Evolutionary conservation across 345 rosid genomes (phyloP).

Genomic region (Limnanthes douglasii): DNA sequence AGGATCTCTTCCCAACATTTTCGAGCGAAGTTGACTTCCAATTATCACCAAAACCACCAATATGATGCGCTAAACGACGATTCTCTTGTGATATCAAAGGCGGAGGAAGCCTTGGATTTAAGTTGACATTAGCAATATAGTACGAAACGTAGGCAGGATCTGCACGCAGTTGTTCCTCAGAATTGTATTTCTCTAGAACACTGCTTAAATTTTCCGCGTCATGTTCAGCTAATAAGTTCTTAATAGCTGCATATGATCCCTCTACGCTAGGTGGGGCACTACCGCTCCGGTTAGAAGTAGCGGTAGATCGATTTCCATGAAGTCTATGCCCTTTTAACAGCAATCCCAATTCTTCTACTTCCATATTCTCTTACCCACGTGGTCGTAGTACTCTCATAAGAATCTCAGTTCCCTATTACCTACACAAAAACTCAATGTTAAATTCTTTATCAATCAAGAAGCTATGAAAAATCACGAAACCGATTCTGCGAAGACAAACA

Average conservation of each 20-base stretch:
- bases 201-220: slow-evolving; percentile 40
- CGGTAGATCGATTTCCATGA: slow-evolving; percentile 28
- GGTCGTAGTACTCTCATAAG: no score
- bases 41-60: slow-evolving; percentile 49
- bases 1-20: slow-evolving; percentile 28
- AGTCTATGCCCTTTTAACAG: slow-evolving; percentile 51
- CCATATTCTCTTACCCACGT: slow-evolving; percentile 37
- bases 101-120: slow-evolving; percentile 90
- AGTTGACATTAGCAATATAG: slow-evolving; percentile 64
- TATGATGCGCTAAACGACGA: slow-evolving; percentile 41
- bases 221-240: slow-evolving; percentile 51
- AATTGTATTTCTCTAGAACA: slow-evolving; percentile 32
- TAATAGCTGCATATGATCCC: slow-evolving; percentile 79
- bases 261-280: slow-evolving; percentile 98
- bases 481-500: no score
- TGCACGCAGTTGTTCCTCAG: slow-evolving; percentile 68
- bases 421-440: no score
- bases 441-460: no score
- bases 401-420: no score
- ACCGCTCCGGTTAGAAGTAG: slow-evolving; percentile 72
- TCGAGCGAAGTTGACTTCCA: slow-evolving; percentile 31
- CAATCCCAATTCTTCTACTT: slow-evolving; percentile 59
- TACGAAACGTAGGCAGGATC: slow-evolving; percentile 76
- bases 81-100: slow-evolving; percentile 80
- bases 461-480: no score